Evolutionary conservation across 768 basidiomycete species (phyloP).

Genomic region (Suillus ampliporus): DNA sequence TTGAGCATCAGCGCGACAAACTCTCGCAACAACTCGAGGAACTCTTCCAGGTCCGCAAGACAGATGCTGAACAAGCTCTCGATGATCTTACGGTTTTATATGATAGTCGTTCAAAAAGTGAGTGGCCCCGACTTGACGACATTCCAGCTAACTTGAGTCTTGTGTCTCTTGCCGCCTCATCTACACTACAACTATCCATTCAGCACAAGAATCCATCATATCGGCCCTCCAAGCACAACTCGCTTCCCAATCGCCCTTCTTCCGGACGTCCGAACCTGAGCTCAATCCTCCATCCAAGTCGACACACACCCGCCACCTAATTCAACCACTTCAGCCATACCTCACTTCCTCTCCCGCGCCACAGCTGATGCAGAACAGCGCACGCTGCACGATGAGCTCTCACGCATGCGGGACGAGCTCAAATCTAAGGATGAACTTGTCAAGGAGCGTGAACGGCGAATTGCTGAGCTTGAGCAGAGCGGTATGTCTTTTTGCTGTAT

Average conservation of each 20-base stretch:
- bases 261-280: slow-evolving; percentile 34
- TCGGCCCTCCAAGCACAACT: slow-evolving; percentile 56
- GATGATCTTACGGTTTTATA: slow-evolving; percentile 55
- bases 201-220: slow-evolving; percentile 59
- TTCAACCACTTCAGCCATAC: slow-evolving; percentile 37
- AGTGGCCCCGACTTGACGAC: slow-evolving; percentile 14
- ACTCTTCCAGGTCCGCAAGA: slow-evolving; percentile 57
- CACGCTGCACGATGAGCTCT: slow-evolving; percentile 52
- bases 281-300: neutral
- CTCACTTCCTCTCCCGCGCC: slow-evolving; percentile 76
- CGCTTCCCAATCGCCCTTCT: slow-evolving; percentile 58
- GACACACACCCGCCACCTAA: neutral
- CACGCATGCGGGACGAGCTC: slow-evolving; percentile 46
- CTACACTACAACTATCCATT: slow-evolving; percentile 12
- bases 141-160: neutral
- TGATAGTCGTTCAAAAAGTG: slow-evolving; percentile 59
- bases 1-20: slow-evolving; percentile 48
- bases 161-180: neutral
- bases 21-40: slow-evolving; percentile 65
- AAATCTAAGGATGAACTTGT: slow-evolving; percentile 50
- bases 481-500: slow-evolving; percentile 43
- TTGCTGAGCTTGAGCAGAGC: slow-evolving; percentile 50
- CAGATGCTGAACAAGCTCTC: slow-evolving; percentile 67
- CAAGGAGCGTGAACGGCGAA: slow-evolving; percentile 49
- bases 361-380: slow-evolving; percentile 73